Evolutionary conservation across 73 alveolate species (phyloP).

Genomic region (Blepharisma japonicum): DNA sequence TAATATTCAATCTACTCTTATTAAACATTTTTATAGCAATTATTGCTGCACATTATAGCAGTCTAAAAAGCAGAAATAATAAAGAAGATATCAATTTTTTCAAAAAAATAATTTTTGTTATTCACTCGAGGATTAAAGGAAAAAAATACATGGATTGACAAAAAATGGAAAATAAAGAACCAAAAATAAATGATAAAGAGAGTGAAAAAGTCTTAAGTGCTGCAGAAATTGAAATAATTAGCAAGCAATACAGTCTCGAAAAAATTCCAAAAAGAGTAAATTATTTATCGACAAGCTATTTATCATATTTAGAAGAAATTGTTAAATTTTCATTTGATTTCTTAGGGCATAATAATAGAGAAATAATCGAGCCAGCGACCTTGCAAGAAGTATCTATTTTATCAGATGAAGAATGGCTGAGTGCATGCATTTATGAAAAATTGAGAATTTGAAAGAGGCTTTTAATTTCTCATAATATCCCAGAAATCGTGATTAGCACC

Average conservation of each 20-base stretch:
- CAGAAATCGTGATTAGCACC: not conserved
- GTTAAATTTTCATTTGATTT: not conserved
- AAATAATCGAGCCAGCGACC: not conserved
- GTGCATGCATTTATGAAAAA: not conserved
- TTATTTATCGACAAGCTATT: not conserved
- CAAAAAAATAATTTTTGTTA: not conserved
- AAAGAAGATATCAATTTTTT: not conserved
- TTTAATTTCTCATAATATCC: not conserved
- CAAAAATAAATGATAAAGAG: not conserved
- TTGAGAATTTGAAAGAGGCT: not conserved
- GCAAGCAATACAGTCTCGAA: not conserved
- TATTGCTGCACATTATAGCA: conserved; percentile 41
- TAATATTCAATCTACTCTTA: not conserved
- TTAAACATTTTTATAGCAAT: conserved; percentile 49
- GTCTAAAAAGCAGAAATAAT: not conserved
- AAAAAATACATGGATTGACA: not conserved
- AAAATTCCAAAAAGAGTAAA: not conserved
- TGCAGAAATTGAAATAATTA: not conserved
- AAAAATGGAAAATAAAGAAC: not conserved
- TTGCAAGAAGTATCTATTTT: not conserved
- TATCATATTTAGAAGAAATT: not conserved
- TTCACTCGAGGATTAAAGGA: not conserved
- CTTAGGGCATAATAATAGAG: no score
- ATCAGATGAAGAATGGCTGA: not conserved
- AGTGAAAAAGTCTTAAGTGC: no score